A percentile compares a stretch with the other conserved stretches of the same genome.
Evolutionary conservation across 208 protist species (phyloP).

Genomic region (Tritrichomonas musculus): DNA sequence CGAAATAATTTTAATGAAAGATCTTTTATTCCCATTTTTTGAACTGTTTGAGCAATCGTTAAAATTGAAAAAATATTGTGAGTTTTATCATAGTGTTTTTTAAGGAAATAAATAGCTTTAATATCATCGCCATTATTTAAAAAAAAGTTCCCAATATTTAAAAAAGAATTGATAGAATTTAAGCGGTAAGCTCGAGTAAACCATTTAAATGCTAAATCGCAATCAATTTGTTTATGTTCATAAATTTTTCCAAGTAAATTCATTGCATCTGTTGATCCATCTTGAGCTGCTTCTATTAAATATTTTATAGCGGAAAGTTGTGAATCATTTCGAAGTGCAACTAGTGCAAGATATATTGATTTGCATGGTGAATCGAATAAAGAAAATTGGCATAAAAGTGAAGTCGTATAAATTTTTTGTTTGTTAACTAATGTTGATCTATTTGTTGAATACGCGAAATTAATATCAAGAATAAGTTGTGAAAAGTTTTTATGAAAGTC

Average conservation of each 20-base stretch:
- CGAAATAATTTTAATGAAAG: neutral
- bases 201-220: neutral
- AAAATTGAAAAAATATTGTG: neutral
- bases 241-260: slow-evolving; percentile 7
- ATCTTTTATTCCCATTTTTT: neutral
- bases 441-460: neutral
- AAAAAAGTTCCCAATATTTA: neutral
- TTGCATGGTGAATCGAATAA: neutral
- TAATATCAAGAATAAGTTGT: neutral
- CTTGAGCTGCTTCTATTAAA: neutral
- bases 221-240: too few species aligned
- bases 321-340: neutral
- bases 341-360: neutral
- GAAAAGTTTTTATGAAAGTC: neutral
- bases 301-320: neutral
- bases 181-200: neutral
- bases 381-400: neutral
- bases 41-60: neutral
- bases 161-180: neutral
- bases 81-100: neutral
- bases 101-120: neutral
- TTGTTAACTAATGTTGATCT: neutral
- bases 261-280: neutral
- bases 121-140: neutral
- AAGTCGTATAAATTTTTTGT: neutral